phyloP scores from a whole-genome alignment of 306 rosid species.

The Myrica gale region DNA sequence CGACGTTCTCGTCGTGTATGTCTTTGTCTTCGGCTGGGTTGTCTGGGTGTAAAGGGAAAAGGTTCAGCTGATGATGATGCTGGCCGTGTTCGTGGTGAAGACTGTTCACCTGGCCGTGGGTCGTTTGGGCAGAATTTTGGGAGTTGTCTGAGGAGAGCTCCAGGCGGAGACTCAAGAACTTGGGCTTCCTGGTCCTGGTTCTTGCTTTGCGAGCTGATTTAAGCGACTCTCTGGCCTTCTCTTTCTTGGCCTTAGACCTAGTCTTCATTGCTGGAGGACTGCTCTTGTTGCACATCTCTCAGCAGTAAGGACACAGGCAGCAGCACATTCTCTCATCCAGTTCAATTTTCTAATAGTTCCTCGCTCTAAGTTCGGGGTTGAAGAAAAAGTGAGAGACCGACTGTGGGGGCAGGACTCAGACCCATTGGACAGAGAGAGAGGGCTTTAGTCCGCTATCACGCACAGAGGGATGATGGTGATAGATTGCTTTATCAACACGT shows the following conservation, averaged over 20 bases:
- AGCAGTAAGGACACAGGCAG: background rate
- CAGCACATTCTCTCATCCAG: background rate
- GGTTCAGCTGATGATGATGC: conserved; percentile 37
- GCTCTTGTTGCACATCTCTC: conserved; percentile 53
- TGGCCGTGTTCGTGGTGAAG: background rate
- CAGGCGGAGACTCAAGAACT: conserved; percentile 59
- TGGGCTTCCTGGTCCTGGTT: conserved; percentile 62
- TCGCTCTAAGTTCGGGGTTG: background rate
- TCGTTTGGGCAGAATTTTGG: background rate
- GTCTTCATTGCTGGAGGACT: conserved; percentile 19
- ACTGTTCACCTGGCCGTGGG: background rate
- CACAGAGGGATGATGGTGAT: conserved; percentile 37
- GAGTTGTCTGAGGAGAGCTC: conserved; percentile 34
- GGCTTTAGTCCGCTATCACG: background rate
- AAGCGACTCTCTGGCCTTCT: background rate
- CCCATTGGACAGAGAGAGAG: conserved; percentile 9
- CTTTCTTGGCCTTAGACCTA: conserved; percentile 11
- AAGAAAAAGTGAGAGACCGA: background rate
- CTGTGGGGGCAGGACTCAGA: conserved; percentile 29
- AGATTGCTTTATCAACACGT: conserved; percentile 39
- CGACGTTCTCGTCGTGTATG: conserved; percentile 62
- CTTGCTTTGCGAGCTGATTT: conserved; percentile 42
- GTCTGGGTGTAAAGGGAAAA: conserved; percentile 65
- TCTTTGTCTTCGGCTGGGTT: conserved; percentile 35
- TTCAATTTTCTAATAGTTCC: background rate